phyloP scores from a whole-genome alignment of 169 alveolate species.

The Cyclospora cayetanensis region DNA sequence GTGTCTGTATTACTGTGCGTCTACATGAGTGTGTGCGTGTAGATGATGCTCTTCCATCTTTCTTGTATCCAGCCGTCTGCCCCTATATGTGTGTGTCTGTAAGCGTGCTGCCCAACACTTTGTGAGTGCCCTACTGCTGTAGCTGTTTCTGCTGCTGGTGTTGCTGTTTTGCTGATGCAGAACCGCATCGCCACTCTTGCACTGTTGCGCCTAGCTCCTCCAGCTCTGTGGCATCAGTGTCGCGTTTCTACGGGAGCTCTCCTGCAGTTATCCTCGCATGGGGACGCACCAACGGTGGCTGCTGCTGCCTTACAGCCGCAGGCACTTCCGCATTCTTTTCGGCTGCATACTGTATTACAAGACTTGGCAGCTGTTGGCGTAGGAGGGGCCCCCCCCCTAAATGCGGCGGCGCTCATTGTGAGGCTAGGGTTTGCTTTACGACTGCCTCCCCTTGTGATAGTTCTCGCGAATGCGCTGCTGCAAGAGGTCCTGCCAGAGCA shows the following conservation, averaged over 20 bases:
- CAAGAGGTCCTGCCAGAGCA: constrained; percentile 43
- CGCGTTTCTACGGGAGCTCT: constrained; percentile 22
- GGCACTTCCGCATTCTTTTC: constrained; percentile 28
- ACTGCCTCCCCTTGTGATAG: constrained; percentile 17
- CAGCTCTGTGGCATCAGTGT: constrained; percentile 44
- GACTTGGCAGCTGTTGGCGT: constrained; percentile 22
- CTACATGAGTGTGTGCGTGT: not conserved
- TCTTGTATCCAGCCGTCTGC: no score
- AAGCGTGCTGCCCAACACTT: no score
- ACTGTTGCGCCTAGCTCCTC: constrained; percentile 33
- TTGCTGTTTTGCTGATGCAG: not conserved
- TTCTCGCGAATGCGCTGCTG: constrained; percentile 45
- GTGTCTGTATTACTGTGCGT: no score
- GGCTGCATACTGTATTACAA: constrained; percentile 19
- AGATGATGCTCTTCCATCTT: no score
- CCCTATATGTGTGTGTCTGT: not conserved
- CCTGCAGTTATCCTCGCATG: not conserved
- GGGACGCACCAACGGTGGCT: not conserved
- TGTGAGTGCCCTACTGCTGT: no score
- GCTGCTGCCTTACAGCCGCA: constrained; percentile 10
- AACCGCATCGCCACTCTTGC: constrained; percentile 30
- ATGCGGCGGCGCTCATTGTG: not conserved
- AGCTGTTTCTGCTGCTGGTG: not conserved
- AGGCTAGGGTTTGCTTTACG: not conserved
- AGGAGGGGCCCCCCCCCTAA: not conserved